Evolutionary conservation across 2,329 filamentous ascomycete species (phyloP).

Genomic region (Achaetomium macrosporum): DNA sequence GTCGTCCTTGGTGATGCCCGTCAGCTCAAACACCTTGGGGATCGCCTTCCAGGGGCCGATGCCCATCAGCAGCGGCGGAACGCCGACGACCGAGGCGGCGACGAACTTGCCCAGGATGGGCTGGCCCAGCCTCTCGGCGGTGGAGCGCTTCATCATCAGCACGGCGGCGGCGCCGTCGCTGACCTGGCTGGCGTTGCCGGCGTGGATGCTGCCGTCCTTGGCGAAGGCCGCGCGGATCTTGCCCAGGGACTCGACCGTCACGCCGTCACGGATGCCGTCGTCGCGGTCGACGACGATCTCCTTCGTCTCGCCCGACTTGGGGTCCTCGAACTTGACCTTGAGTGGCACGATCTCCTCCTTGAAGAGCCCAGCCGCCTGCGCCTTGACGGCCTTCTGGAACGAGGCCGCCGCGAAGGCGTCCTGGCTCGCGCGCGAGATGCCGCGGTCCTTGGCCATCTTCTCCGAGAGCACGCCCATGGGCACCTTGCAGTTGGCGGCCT

Average conservation of each 20-base stretch:
- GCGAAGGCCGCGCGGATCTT: slow-evolving; percentile 90
- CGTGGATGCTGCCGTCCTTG: slow-evolving; percentile 90
- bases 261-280: slow-evolving; percentile 78
- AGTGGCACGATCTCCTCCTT: slow-evolving; percentile 85
- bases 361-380: slow-evolving; percentile 85
- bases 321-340: slow-evolving; percentile 81
- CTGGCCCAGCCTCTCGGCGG: slow-evolving; percentile 82
- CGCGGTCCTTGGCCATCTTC: slow-evolving; percentile 84
- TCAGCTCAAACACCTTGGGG: slow-evolving; percentile 81
- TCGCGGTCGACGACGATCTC: slow-evolving; percentile 78
- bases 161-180: slow-evolving; percentile 94
- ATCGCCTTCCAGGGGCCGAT: slow-evolving; percentile 94
- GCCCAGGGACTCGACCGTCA: slow-evolving; percentile 79
- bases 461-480: slow-evolving; percentile 94
- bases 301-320: slow-evolving; percentile 81
- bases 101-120: slow-evolving; percentile 90
- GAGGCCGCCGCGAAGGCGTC: slow-evolving; percentile 92
- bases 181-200: slow-evolving; percentile 92
- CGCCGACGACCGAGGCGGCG: slow-evolving; percentile 75
- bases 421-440: slow-evolving; percentile 65
- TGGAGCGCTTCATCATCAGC: slow-evolving; percentile 89
- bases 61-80: slow-evolving; percentile 91
- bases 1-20: slow-evolving; percentile 79
- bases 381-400: slow-evolving; percentile 82
- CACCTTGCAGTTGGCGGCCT: slow-evolving; percentile 93